phyloP scores from a whole-genome alignment of 352 stramenopile species.

The Phytopythium sindhum region DNA sequence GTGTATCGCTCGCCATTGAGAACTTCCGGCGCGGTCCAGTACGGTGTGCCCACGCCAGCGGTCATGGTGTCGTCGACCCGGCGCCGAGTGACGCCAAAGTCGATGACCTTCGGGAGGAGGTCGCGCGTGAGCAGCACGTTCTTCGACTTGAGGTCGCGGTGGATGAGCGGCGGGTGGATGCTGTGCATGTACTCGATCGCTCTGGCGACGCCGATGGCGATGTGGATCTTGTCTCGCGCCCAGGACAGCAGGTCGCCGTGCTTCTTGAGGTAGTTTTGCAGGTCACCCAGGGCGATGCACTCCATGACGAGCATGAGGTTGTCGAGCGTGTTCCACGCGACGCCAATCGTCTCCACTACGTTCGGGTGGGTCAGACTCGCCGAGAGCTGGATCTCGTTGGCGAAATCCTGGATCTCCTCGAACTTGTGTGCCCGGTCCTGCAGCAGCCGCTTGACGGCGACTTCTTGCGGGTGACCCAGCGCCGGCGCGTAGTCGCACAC shows the following conservation, averaged over 20 bases:
- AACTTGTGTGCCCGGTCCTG: slow-evolving; percentile 15
- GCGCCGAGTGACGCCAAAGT: slow-evolving; percentile 70
- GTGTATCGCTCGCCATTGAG: slow-evolving; percentile 58
- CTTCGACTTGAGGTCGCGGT: slow-evolving; percentile 75
- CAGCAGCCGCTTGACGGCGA: slow-evolving; percentile 44
- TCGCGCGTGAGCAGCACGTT: slow-evolving; percentile 60
- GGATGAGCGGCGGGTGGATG: slow-evolving; percentile 33
- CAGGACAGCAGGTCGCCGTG: slow-evolving; percentile 27
- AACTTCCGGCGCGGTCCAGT: slow-evolving; percentile 77
- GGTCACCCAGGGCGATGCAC: slow-evolving; percentile 17
- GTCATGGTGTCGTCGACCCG: slow-evolving; percentile 31
- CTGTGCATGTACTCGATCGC: slow-evolving; percentile 30
- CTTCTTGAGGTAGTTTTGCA: slow-evolving; percentile 18
- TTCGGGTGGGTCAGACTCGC: slow-evolving; percentile 44
- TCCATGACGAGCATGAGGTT: slow-evolving; percentile 37
- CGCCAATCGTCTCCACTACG: slow-evolving; percentile 45
- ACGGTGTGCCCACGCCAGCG: slow-evolving; percentile 75
- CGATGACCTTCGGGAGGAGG: slow-evolving; percentile 67
- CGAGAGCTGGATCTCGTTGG: slow-evolving; percentile 35
- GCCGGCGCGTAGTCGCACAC: slow-evolving; percentile 26
- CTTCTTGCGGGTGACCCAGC: slow-evolving; percentile 1
- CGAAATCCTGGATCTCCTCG: slow-evolving; percentile 22
- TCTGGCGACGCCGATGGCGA: slow-evolving; percentile 20
- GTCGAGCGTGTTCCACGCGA: slow-evolving; percentile 44
- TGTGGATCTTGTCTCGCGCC: slow-evolving; percentile 25